Evolutionary conservation across 2,329 filamentous ascomycete species (phyloP).

Genomic region (Sarocladiaceae sp.): DNA sequence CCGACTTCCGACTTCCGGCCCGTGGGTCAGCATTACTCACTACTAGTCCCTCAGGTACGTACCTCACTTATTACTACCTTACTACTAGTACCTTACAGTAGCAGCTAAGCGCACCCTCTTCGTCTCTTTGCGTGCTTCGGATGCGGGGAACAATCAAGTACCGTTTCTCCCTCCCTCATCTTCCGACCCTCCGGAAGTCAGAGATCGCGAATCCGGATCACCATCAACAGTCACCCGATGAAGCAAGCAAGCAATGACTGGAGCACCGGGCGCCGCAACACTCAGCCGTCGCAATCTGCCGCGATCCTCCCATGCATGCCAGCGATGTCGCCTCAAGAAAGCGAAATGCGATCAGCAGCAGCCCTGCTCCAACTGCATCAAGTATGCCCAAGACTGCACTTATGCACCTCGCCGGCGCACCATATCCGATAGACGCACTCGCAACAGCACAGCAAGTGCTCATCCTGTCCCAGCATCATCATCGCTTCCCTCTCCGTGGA

Average conservation of each 20-base stretch:
- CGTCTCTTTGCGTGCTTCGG: too few species aligned
- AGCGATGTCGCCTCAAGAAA: slow-evolving; percentile 6
- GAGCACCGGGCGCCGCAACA: not conserved
- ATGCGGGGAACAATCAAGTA: not conserved
- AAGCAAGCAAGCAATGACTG: not conserved
- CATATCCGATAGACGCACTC: not conserved
- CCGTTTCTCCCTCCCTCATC: not conserved
- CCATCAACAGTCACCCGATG: not conserved
- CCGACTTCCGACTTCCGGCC: slow-evolving; percentile 5
- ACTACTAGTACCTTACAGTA: too few species aligned
- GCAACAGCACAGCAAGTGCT: not conserved
- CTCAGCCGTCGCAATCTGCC: slow-evolving; percentile 5
- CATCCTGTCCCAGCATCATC: not conserved
- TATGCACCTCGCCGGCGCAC: not conserved
- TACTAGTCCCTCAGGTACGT: too few species aligned
- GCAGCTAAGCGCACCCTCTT: too few species aligned
- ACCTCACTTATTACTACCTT: too few species aligned
- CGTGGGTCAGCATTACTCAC: too few species aligned
- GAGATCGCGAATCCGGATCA: not conserved
- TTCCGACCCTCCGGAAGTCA: not conserved
- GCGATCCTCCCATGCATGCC: slow-evolving; percentile 1
- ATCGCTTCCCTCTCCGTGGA: not conserved
- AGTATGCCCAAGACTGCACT: not conserved
- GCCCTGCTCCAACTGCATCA: not conserved
- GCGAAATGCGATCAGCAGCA: slow-evolving; percentile 3